Evolutionary conservation across 2,329 filamentous ascomycete species (phyloP).

Genomic region (Boeremia lycopersici): DNA sequence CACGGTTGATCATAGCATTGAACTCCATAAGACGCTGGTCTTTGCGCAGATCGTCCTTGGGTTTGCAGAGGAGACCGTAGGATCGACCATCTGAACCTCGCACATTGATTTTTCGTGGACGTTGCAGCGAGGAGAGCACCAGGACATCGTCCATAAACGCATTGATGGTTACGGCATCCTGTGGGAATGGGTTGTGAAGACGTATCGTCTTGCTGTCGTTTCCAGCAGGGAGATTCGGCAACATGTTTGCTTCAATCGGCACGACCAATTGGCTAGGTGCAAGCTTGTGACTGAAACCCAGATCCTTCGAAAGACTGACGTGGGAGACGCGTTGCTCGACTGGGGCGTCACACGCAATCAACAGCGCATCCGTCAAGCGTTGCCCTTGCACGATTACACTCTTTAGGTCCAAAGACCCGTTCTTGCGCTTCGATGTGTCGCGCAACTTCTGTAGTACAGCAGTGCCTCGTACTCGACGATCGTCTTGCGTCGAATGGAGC

Average conservation of each 20-base stretch:
- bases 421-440: conserved; percentile 60
- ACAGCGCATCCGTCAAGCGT: conserved; percentile 79
- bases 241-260: conserved; percentile 83
- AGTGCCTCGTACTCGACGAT: conserved; percentile 64
- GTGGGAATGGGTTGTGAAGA: conserved; percentile 81
- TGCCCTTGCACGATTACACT: conserved; percentile 78
- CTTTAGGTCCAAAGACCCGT: conserved; percentile 67
- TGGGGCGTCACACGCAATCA: conserved; percentile 80
- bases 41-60: conserved; percentile 95
- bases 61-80: conserved; percentile 94
- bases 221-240: conserved; percentile 75
- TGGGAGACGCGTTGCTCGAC: conserved; percentile 72
- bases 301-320: conserved; percentile 76
- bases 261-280: conserved; percentile 87
- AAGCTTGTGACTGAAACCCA: conserved; percentile 82
- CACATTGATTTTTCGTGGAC: conserved; percentile 86
- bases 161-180: conserved; percentile 82
- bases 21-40: conserved; percentile 99
- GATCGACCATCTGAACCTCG: conserved; percentile 85
- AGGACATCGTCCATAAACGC: conserved; percentile 86
- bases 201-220: conserved; percentile 72
- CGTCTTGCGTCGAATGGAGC: conserved; percentile 76
- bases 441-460: conserved; percentile 51
- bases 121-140: conserved; percentile 88
- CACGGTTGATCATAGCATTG: conserved; percentile 96